Evolutionary conservation across 1,284 basidiomycete genomes (phyloP), one percentile per base, ranked within the genome.

Genomic region (Pisolithus thermaeus): DNA sequence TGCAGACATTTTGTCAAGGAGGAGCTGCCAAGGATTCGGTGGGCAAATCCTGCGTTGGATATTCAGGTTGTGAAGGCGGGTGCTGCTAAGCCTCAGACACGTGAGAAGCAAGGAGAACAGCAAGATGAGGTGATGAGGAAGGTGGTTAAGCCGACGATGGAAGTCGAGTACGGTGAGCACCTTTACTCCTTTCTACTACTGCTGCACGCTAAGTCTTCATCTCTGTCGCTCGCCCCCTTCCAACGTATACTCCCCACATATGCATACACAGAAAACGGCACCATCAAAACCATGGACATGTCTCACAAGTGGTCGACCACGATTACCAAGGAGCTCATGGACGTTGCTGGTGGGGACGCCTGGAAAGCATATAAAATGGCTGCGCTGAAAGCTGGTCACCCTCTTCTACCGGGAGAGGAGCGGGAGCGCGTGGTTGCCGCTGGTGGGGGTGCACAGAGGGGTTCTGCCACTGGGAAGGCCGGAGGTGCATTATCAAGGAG

Each of bases 1-100:
- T 7, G 41, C 52, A 88, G 88, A 47, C 81, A 89, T 71, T 90
- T 90, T 56, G 74, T 85, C 41, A 87, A 85, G 61, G 81, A 90
- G 40, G 75, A 87, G 20, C 68, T 90, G 0, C 86, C 86, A 2
- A 74, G 84, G 32, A 86, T 90, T 72, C 81, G 78, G 7, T 88
- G 79, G 65, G 81, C 79, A 1, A 90, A 90, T 59, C 87, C 85
- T 0, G 61, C 71, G 9, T 59, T 87, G 27, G 70, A 77, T 20
- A 80, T 90, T 28, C 65, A 76, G 35, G 76, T 88, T 0, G 73
- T 76, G 53, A 80, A 74, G 57, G 60, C 74, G 11, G 32, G 32
- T 35, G 5, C 12, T 32, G 12, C 30, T 32, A 32, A 32, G 11
- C 3, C 30, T 35, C 32, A 16, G 32, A 28, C 69, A 66, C 28